Base-by-base conservation (phyloP, 208 protist genomes). In the Leishmania martiniquensis region DNA sequence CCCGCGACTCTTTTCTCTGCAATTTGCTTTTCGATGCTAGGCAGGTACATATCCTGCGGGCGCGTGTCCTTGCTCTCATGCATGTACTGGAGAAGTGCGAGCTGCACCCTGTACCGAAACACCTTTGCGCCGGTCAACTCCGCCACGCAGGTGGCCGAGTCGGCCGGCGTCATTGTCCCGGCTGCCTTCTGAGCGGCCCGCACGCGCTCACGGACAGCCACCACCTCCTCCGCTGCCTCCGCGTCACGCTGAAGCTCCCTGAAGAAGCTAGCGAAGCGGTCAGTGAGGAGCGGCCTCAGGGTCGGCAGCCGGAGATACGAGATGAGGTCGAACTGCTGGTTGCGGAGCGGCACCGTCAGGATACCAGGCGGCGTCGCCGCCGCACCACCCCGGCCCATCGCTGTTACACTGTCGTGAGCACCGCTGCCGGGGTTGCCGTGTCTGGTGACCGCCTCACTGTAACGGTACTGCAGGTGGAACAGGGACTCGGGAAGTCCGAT, bases 401-500 rank as follows among this genome's bases (percentile, higher is more conserved):
- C 39, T 59, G 6, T 7, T n/a, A 20, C 5, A 49, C 29, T 34
- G 13, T 20, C 0, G 39, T 25, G 57, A 10, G 2, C n/a, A 37
- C 42, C 44, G 66, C 60, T 52, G 29, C 34, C 60, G 44, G 22
- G 44, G 37, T 59, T 34, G 45, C 32, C 47, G 60, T 68, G 42
- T 32, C 52, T 75, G n/a, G 15, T 45, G 67, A 70, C 29, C 54
- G 82, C 91, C 63, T 98, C 93, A 10, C 87, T 72, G 86, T 95
- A 96, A 29, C 93, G 88, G 76, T 88, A 97, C 51, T 92, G 73
- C 7, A 98, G 75, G 75, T 97, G 93, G 32, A 98, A 78, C 37
- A 97, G 68, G 12, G 91, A 91, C 86, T 98, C 89, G 9, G 95
- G 95, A 60, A 91, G 79, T 12, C 95, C 95, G 68, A 98, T 84